Evolutionary conservation across 2,329 filamentous ascomycete species (phyloP).

Genomic region (Arthrobotrys conoides): DNA sequence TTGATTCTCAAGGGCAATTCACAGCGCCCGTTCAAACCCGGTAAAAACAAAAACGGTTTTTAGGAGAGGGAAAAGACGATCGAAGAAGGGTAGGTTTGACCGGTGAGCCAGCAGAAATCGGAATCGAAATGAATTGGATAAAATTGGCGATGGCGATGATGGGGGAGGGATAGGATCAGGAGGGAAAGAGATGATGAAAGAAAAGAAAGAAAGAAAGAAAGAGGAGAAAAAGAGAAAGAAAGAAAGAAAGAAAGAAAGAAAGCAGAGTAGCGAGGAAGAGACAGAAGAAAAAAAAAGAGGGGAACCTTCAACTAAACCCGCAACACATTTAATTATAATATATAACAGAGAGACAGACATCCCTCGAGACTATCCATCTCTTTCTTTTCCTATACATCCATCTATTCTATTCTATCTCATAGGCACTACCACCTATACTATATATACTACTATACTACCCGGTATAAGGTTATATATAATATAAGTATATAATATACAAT

Average conservation of each 20-base stretch:
- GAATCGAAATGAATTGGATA: not conserved
- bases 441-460: too few species aligned
- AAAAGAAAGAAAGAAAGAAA: constrained; percentile 9
- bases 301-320: not conserved
- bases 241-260: constrained; percentile 6
- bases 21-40: constrained; percentile 28
- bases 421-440: too few species aligned
- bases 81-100: constrained; percentile 9
- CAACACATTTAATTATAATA: constrained; percentile 11
- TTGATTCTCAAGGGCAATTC: too few species aligned
- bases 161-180: too few species aligned
- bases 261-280: constrained; percentile 16
- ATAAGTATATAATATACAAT: too few species aligned
- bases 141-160: not conserved
- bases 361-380: constrained; percentile 1
- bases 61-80: constrained; percentile 1
- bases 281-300: not conserved
- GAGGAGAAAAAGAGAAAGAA: not conserved
- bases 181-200: constrained; percentile 6
- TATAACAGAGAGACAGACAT: not conserved
- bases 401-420: too few species aligned
- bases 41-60: constrained; percentile 19
- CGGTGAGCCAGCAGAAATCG: too few species aligned
- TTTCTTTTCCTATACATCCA: too few species aligned
- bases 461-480: too few species aligned